Percentiles rank a stretch among this genome's conserved stretches.
Conservation (phyloP, 768 basidiomycete genomes). For the Boletellus emodensis region DNA sequence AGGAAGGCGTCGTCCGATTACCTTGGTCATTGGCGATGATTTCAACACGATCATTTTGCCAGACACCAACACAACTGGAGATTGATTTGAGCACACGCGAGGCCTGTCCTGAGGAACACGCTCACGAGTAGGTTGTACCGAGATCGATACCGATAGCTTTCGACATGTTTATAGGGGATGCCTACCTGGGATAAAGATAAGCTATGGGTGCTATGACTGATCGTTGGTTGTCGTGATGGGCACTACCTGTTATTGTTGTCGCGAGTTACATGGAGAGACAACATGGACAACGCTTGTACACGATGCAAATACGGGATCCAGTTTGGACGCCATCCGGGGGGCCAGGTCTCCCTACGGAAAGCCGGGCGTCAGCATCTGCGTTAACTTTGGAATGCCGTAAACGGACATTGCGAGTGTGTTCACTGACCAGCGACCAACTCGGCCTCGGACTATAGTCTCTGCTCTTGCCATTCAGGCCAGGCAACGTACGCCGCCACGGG, state of each 20-base stretch:
- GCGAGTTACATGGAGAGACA: too few relatives aligned
- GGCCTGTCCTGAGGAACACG: conserved; percentile 7
- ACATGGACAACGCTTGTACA: too few relatives aligned
- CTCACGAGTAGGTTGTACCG: conserved; percentile 90
- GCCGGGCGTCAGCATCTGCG: too few relatives aligned
- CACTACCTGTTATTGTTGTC: neutral
- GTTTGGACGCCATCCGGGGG: too few relatives aligned
- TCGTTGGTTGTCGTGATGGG: neutral
- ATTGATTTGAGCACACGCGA: conserved; percentile 37
- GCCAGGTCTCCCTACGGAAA: too few relatives aligned
- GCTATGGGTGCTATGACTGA: neutral
- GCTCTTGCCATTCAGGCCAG: too few relatives aligned
- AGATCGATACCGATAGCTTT: conserved; percentile 92
- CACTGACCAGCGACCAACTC: too few relatives aligned
- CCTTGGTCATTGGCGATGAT: conserved; percentile 96
- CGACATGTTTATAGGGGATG: conserved; percentile 38
- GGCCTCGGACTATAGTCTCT: too few relatives aligned
- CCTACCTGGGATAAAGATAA: conserved; percentile 8
- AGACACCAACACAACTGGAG: conserved; percentile 58
- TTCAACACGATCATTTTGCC: conserved; percentile 99
- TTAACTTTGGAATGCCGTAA: too few relatives aligned
- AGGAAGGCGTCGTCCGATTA: conserved; percentile 93
- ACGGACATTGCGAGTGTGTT: too few relatives aligned
- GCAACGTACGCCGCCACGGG: too few relatives aligned
- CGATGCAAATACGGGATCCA: too few relatives aligned